Conservation (phyloP, 768 basidiomycete species). For the Melanogaster broomeanus region DNA sequence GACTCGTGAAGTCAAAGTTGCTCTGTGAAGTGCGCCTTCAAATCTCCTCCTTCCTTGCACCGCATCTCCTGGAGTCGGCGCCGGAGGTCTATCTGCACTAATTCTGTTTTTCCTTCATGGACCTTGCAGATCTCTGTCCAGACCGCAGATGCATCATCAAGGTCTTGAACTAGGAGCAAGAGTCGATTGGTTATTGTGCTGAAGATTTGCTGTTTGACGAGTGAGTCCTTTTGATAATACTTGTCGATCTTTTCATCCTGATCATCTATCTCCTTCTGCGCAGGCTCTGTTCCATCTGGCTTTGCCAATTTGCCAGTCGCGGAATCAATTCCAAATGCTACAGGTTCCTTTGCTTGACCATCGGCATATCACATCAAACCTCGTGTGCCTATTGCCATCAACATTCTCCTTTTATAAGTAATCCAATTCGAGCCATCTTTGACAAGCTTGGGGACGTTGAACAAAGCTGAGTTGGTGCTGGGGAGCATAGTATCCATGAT, state of each 20-base stretch:
- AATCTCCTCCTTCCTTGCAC: slow-evolving; percentile 25
- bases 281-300: no score
- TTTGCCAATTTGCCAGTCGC: no score
- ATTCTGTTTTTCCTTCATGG: slow-evolving; percentile 21
- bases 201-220: slow-evolving; percentile 21
- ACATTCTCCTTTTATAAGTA: no score
- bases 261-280: slow-evolving; percentile 1
- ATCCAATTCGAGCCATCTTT: no score
- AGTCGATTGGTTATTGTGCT: slow-evolving; percentile 20
- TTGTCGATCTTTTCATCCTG: not conserved
- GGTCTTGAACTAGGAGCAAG: slow-evolving; percentile 17
- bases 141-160: slow-evolving; percentile 2
- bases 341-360: no score
- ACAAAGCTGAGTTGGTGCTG: no score
- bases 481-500: no score
- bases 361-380: no score
- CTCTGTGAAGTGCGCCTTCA: slow-evolving; percentile 21
- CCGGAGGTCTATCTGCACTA: slow-evolving; percentile 25
- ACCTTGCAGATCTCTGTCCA: slow-evolving; percentile 21
- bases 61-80: slow-evolving; percentile 18
- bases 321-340: no score
- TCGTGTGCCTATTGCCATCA: no score
- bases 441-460: no score
- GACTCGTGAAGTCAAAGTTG: not conserved
- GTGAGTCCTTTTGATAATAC: slow-evolving; percentile 18